Base-by-base conservation (phyloP, 2,329 filamentous ascomycete species). In the Trichoderma koningii region DNA sequence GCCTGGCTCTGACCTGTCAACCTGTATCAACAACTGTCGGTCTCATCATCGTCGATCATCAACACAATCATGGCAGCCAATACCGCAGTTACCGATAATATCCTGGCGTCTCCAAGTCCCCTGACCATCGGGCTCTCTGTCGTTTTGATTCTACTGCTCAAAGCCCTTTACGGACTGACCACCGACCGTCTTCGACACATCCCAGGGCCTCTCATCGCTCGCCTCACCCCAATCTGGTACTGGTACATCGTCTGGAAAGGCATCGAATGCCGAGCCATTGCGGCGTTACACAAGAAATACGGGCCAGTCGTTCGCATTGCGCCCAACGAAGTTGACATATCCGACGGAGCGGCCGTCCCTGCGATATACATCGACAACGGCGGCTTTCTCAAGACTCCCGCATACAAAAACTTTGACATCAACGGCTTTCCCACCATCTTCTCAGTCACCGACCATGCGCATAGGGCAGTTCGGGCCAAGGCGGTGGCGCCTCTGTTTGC, bases 341-440 rank as follows among this genome's bases (percentile, higher is more conserved):
- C 42, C 26, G 55, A 57, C 12, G 55, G 55, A 30, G 42, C 41
- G 4, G 55, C 55, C 34, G 28, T 57, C 26, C n/a, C 45, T 17
- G n/a, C 42, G 1, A 57, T 57, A 17, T 57, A 57, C 7, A 14
- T 57, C 12, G 42, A 45, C 23, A 47, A 47, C 4, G 42, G 55
- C 17, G 55, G 55, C 7, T 57, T 57, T 34, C 21, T 7, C 2
- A 57, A 57, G n/a, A 23, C 9, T 17, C 6, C 42, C 19, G 44
- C 14, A 23, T 57, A 57, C 41, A 47, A 26, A 28, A 57, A 57
- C 19, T 57, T 57, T n/a, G 42, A 57, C 26, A 57, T 57, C 7
- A 15, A 34, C 3, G 41, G 41, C 7, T 45, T 47, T 17, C 23
- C 55, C 1, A 57, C 55, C 5, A 26, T 57, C 12, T 57, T 57